Evolutionary conservation across 805 yeast genomes (phyloP).

Genomic region (Saccharomycopsis babjevae): DNA sequence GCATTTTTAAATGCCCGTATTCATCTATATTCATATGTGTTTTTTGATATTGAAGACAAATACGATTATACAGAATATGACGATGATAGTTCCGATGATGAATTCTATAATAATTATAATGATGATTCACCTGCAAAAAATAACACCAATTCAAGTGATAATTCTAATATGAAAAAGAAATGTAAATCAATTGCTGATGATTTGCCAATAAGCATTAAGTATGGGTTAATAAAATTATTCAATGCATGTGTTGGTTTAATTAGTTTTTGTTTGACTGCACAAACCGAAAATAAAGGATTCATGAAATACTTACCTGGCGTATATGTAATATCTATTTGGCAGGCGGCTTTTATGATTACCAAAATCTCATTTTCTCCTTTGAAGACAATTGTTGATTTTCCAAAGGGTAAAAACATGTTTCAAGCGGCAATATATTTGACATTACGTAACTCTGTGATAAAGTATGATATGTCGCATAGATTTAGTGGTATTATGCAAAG

Average conservation of each 20-base stretch:
- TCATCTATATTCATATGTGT: slow-evolving; percentile 75
- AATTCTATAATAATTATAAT: neutral
- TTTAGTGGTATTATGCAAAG: slow-evolving; percentile 90
- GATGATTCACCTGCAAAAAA: neutral
- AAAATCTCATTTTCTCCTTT: slow-evolving; percentile 70
- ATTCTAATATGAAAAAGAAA: neutral
- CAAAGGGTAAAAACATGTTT: slow-evolving; percentile 61
- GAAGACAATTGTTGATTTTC: slow-evolving; percentile 53
- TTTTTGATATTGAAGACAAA: slow-evolving; percentile 41
- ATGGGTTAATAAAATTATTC: slow-evolving; percentile 68
- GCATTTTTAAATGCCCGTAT: slow-evolving; percentile 64
- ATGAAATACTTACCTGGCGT: slow-evolving; percentile 77
- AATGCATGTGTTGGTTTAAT: slow-evolving; percentile 69
- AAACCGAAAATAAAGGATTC: slow-evolving; percentile 47
- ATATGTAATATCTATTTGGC: slow-evolving; percentile 79
- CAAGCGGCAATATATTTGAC: slow-evolving; percentile 58
- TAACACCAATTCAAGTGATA: neutral
- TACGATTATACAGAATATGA: neutral
- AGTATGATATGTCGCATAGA: slow-evolving; percentile 87
- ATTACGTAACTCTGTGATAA: slow-evolving; percentile 71
- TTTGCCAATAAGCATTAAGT: slow-evolving; percentile 46
- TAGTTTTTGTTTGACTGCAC: slow-evolving; percentile 54
- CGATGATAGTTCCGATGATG: slow-evolving; percentile 28
- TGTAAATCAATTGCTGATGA: neutral
- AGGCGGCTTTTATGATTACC: slow-evolving; percentile 76